Percentiles rank a stretch among this genome's conserved stretches.
These are phyloP conservation scores for Cercospora sojina DNA, from an alignment of 2,329 filamentous ascomycete species.

Conservation along the genomic window DNA sequence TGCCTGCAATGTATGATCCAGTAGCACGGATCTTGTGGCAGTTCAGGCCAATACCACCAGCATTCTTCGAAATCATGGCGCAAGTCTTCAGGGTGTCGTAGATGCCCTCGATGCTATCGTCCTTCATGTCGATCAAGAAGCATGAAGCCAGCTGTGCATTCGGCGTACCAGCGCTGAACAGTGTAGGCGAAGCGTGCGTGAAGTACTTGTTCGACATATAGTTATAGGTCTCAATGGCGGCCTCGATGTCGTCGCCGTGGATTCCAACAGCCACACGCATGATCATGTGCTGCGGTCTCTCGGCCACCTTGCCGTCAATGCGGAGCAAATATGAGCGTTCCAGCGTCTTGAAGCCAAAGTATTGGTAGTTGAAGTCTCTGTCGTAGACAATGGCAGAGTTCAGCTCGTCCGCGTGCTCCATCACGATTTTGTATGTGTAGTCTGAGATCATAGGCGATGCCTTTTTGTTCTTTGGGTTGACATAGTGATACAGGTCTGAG, in stretches of 20 bases:
- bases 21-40: conserved; percentile 95
- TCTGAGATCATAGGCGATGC: conserved; percentile 92
- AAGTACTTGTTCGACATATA: conserved; percentile 99
- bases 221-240: conserved; percentile 95
- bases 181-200: conserved; percentile 94
- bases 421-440: conserved; percentile 85
- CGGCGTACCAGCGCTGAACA: conserved; percentile 97
- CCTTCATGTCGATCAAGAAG: conserved; percentile 99
- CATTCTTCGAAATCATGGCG: conserved; percentile 99
- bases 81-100: conserved; percentile 99
- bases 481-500: conserved; percentile 88
- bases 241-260: conserved; percentile 91
- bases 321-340: conserved; percentile 97
- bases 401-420: conserved; percentile 94
- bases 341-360: conserved; percentile 99
- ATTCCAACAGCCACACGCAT: conserved; percentile 99
- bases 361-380: conserved; percentile 99
- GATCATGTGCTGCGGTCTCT: conserved; percentile 98
- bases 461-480: conserved; percentile 87
- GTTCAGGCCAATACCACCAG: conserved; percentile 95
- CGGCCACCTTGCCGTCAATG: conserved; percentile 91
- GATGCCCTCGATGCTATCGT: conserved; percentile 98
- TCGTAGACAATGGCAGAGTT: conserved; percentile 99
- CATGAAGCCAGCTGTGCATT: conserved; percentile 94
- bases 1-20: conserved; percentile 95